These are phyloP conservation scores for Spiraea crenata DNA, from an alignment of 331 rosid genomes.

Conservation along the genomic window DNA sequence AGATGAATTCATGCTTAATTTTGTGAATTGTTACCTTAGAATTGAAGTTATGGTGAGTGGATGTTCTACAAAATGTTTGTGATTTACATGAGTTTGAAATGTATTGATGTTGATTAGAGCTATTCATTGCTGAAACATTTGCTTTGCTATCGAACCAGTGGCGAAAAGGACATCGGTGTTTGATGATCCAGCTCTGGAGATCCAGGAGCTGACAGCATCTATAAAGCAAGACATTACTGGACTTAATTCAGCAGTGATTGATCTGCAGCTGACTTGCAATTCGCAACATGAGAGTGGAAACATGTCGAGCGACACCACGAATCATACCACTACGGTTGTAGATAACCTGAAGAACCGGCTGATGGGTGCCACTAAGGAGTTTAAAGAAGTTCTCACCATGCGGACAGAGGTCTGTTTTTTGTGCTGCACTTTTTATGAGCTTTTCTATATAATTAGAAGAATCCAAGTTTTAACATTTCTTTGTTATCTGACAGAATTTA, in stretches of 20 bases:
- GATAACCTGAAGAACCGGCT: slow-evolving; percentile 83
- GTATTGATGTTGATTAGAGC: background rate
- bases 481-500: slow-evolving; percentile 54
- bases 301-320: slow-evolving; percentile 69
- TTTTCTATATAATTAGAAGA: no score
- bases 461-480: slow-evolving; percentile 11
- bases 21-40: no score
- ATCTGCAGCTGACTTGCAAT: slow-evolving; percentile 63
- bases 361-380: slow-evolving; percentile 82
- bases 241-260: slow-evolving; percentile 81
- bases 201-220: slow-evolving; percentile 80
- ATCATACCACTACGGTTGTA: slow-evolving; percentile 82
- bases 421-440: background rate
- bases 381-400: slow-evolving; percentile 90
- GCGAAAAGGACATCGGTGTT: slow-evolving; percentile 88
- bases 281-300: slow-evolving; percentile 62
- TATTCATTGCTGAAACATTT: background rate
- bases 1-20: no score
- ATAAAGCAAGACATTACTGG: slow-evolving; percentile 90
- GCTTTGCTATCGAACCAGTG: slow-evolving; percentile 41
- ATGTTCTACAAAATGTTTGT: background rate
- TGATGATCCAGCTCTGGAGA: slow-evolving; percentile 83
- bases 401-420: slow-evolving; percentile 67
- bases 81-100: background rate
- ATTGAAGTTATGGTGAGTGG: no score